A percentile compares a stretch with the other conserved stretches of the same genome.
These are phyloP conservation scores for Populus nigra DNA, from an alignment of 345 rosid genomes.

Conservation along the genomic window DNA sequence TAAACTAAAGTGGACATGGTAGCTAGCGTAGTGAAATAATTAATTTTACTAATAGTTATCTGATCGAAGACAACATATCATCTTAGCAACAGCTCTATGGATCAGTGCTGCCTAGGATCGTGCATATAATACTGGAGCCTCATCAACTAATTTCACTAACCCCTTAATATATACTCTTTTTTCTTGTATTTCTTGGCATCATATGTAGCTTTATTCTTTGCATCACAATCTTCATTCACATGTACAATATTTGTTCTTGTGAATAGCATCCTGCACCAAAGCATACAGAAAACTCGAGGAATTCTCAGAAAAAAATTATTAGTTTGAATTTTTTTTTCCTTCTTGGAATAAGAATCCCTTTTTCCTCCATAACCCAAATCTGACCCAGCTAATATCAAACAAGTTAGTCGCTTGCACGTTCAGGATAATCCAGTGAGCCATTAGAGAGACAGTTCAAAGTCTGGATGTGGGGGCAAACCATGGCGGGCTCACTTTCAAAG, in stretches of 20 bases:
- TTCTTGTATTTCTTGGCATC: background rate
- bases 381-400: no score
- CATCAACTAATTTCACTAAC: background rate
- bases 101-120: slow-evolving; percentile 49
- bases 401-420: no score
- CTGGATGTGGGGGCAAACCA: no score
- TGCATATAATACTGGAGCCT: slow-evolving; percentile 14
- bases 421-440: no score
- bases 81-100: slow-evolving; percentile 27
- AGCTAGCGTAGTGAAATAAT: background rate
- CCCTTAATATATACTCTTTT: background rate
- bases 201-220: background rate
- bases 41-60: background rate
- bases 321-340: background rate
- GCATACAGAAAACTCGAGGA: background rate
- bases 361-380: background rate
- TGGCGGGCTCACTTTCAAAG: no score
- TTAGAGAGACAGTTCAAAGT: no score
- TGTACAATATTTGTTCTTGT: background rate
- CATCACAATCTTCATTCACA: background rate
- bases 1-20: background rate
- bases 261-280: background rate
- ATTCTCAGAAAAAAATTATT: background rate
- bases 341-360: background rate
- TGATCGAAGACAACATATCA: background rate